These are phyloP conservation scores for Neoboletus brunneissimus DNA, from an alignment of 768 basidiomycete genomes.

Conservation along the genomic window DNA sequence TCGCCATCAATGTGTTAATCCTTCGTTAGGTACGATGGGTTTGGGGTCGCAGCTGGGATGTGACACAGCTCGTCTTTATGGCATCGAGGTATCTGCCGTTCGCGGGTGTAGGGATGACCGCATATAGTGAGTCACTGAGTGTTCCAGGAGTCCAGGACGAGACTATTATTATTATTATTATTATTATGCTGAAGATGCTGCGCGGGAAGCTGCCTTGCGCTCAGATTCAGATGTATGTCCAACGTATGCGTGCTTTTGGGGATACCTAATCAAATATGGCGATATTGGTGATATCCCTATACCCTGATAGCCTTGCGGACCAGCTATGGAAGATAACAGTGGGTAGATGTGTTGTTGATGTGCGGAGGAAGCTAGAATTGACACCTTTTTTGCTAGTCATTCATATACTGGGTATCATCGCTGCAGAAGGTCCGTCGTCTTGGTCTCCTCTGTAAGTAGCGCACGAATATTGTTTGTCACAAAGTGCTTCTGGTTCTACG, in stretches of 20 bases:
- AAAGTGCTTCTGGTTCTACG: constrained; percentile 17
- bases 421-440: constrained; percentile 7
- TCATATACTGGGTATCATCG: constrained; percentile 5
- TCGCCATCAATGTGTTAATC: neutral
- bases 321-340: constrained; percentile 6
- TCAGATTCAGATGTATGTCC: constrained; percentile 6
- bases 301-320: constrained; percentile 4
- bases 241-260: neutral
- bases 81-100: constrained; percentile 23
- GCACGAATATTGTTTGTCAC: neutral
- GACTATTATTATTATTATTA: no score
- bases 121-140: constrained; percentile 17
- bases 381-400: constrained; percentile 2
- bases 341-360: neutral
- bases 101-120: constrained; percentile 6
- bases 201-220: constrained; percentile 3
- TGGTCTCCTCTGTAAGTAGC: neutral
- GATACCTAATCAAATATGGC: neutral
- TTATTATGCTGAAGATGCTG: neutral
- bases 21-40: constrained; percentile 16
- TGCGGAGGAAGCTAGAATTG: neutral
- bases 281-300: neutral
- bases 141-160: no score
- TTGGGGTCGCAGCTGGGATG: constrained; percentile 18
- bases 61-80: constrained; percentile 12